Conservation (phyloP, 768 basidiomycete species). For the Auricularia sp. region DNA sequence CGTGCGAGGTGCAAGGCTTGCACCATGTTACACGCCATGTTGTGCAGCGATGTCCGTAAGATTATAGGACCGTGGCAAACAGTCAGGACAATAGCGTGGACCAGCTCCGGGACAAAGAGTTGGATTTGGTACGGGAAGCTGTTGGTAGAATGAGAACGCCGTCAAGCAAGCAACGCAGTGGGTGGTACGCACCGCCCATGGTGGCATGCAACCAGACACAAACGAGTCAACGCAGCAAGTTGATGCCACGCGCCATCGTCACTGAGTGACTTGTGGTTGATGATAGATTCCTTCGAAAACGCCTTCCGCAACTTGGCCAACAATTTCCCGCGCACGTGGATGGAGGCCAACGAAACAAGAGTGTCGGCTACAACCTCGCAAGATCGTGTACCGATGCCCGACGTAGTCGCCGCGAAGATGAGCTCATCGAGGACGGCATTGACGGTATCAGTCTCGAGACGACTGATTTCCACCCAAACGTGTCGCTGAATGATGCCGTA, state of each 20-base stretch:
- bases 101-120: constrained; percentile 73
- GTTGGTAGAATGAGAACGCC: too few species aligned
- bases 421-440: constrained; percentile 75
- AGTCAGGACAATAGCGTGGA: constrained; percentile 68
- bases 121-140: constrained; percentile 35
- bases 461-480: constrained; percentile 70
- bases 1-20: constrained; percentile 61
- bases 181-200: constrained; percentile 39
- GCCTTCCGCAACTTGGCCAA: constrained; percentile 71
- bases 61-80: constrained; percentile 63
- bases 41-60: constrained; percentile 75
- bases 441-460: constrained; percentile 45
- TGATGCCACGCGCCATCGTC: constrained; percentile 50
- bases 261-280: neutral
- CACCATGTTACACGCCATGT: constrained; percentile 71
- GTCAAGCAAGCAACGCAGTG: too few species aligned
- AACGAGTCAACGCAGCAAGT: constrained; percentile 67
- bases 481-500: constrained; percentile 56
- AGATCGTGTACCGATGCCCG: constrained; percentile 62
- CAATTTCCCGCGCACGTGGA: constrained; percentile 68
- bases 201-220: constrained; percentile 67
- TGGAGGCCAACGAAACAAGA: constrained; percentile 62
- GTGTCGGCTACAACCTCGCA: constrained; percentile 71
- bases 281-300: constrained; percentile 31
- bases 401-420: constrained; percentile 72